Evolutionary conservation across 495 filamentous ascomycete species (phyloP), one percentile per base, ranked within the genome.

Genomic region (Penicillium lagena): DNA sequence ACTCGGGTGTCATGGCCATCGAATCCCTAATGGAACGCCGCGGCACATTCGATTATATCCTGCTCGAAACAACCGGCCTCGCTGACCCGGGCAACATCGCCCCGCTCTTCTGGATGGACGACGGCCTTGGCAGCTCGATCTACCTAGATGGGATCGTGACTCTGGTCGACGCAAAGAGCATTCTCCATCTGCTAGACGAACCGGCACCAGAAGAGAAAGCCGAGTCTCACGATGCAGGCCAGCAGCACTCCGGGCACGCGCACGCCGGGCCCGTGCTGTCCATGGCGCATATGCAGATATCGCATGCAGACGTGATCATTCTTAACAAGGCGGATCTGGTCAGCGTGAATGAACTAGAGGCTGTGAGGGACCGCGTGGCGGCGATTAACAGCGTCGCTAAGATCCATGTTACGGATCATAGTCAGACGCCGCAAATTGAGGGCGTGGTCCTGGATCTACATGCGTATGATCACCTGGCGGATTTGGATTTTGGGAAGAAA

Each of bases 131-230:
- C 2, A 95, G 89, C 61, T 87, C 82, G 12, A 95, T 98, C 51
- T 97, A 91, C 61, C 80, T 98, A 9, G 93, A 98, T 59, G 93
- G 93, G 12, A 95, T 98, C 39, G 89, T 98, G 35, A 97, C 94
- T 4, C 72, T 98, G 2, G 88, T 97, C 41, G 93, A 98, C 67
- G 91, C 94, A 31, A 90, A 90, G 65, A 96, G 96, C 54, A 85
- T 97, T 29, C 60, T 90, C 1, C 76, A 73, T 34, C 85, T 81
- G 43, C 74, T 98, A 9, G 87, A 95, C 43, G 87, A 95, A 50
- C 77, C 81, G 7, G 66, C 78, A 0, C 74, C 76, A 0, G 80
- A 83, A 38, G 76, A 81, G 36, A 68, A 64, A 29, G 63, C 60
- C 22, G 51, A 62, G 7, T 51, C 55, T 7, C 63, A 70, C 17